Evolutionary conservation across 345 rosid genomes (phyloP).

Genomic region (Melaleuca alternifolia): DNA sequence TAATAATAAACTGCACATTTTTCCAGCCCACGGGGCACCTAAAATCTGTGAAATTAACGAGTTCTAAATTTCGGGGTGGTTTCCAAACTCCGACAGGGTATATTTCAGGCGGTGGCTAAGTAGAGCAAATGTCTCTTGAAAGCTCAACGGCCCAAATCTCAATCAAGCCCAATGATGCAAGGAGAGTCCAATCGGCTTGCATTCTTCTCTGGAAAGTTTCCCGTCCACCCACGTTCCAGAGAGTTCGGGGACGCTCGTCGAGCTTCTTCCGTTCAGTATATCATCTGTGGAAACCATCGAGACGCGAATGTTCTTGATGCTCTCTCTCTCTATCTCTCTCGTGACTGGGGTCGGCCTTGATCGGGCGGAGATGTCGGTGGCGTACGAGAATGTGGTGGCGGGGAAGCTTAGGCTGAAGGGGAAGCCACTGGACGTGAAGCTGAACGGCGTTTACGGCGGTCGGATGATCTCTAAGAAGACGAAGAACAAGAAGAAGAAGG

Average conservation of each 20-base stretch:
- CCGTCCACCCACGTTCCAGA: not conserved
- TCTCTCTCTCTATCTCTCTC: not conserved
- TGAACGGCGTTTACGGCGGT: not conserved
- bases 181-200: not conserved
- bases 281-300: not conserved
- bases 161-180: not conserved
- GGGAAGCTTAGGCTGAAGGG: conserved; percentile 20
- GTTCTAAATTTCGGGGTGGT: not conserved
- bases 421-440: conserved; percentile 4
- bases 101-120: not conserved
- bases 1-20: not conserved
- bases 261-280: not conserved
- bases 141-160: not conserved
- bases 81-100: not conserved
- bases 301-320: not conserved
- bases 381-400: conserved; percentile 11
- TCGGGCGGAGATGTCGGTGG: conserved; percentile 2
- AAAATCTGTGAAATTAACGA: not conserved
- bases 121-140: not conserved
- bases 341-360: not conserved
- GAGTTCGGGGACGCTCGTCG: not conserved
- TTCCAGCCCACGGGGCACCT: not conserved
- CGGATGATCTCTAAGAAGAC: not conserved
- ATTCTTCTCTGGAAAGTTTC: not conserved
- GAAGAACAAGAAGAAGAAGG: conserved; percentile 13